Evolutionary conservation across 441 rosid genomes (phyloP).

Genomic region (Caryocar brasiliense): DNA sequence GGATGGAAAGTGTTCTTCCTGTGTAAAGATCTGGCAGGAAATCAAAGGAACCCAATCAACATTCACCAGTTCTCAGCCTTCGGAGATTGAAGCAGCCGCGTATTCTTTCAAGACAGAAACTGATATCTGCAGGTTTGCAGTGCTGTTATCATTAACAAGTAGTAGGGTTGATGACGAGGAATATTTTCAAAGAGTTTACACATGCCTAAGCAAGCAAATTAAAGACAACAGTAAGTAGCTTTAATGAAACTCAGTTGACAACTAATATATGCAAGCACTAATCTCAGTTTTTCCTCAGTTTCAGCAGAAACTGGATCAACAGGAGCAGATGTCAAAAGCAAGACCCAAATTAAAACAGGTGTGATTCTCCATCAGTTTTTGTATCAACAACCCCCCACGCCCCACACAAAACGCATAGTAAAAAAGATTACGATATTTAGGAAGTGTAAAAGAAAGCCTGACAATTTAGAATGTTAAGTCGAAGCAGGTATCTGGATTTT

Average conservation of each 20-base stretch:
- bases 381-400: no score
- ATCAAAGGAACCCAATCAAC: conserved; percentile 4
- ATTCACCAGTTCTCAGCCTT: background rate
- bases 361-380: background rate
- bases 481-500: conserved; percentile 34
- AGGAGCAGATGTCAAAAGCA: conserved; percentile 1
- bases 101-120: no score
- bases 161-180: conserved; percentile 20
- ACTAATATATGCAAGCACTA: background rate
- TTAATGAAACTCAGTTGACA: background rate
- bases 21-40: conserved; percentile 27
- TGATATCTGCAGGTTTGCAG: conserved; percentile 35
- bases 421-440: no score
- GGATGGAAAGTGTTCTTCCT: conserved; percentile 17
- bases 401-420: no score
- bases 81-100: background rate
- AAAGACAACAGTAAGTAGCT: conserved; percentile 6
- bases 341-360: conserved; percentile 15
- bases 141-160: conserved; percentile 32
- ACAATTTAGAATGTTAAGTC: background rate
- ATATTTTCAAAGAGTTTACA: conserved; percentile 12
- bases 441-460: no score
- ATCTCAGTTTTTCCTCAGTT: background rate
- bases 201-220: conserved; percentile 22
- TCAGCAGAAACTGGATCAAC: conserved; percentile 11